Percentiles rank a stretch among this genome's conserved stretches.
Evolutionary conservation across 306 rosid species (phyloP).

Genomic region (Dryas octopetala): DNA sequence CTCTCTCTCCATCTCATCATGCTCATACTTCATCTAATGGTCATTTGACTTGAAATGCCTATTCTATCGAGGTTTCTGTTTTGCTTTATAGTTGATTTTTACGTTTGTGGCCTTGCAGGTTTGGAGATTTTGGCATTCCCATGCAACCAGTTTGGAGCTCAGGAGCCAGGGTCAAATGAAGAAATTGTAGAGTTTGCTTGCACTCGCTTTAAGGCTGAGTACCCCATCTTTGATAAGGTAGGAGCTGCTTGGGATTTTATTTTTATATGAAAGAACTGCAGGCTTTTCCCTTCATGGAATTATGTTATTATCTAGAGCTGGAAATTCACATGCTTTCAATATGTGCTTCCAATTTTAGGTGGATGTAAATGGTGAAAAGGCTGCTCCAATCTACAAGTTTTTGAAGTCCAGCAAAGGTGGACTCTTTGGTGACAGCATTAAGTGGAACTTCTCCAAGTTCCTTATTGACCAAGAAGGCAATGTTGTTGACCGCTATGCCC

Average conservation of each 20-base stretch:
- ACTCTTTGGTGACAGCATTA: slow-evolving; percentile 74
- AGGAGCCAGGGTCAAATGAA: slow-evolving; percentile 90
- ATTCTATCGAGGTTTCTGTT: background rate
- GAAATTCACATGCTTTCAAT: background rate
- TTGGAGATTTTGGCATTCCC: slow-evolving; percentile 95
- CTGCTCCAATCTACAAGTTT: slow-evolving; percentile 78
- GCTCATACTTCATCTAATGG: background rate
- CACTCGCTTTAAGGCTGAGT: slow-evolving; percentile 95
- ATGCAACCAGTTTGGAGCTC: slow-evolving; percentile 95
- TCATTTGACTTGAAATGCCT: background rate
- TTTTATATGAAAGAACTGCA: background rate
- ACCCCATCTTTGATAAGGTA: slow-evolving; percentile 93
- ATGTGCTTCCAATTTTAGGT: slow-evolving; percentile 39
- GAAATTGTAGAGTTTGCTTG: slow-evolving; percentile 82
- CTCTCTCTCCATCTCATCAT: too few species aligned
- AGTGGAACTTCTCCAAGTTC: slow-evolving; percentile 96
- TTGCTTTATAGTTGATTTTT: background rate
- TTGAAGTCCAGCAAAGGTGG: slow-evolving; percentile 91
- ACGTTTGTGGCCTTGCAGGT: slow-evolving; percentile 37
- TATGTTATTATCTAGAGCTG: background rate
- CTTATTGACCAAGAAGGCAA: slow-evolving; percentile 86
- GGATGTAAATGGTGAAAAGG: slow-evolving; percentile 73
- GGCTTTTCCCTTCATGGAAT: background rate
- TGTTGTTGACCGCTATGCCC: slow-evolving; percentile 91
- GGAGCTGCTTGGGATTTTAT: background rate